Base-by-base conservation (phyloP, 192 early-diverging fungal genomes). In the Entophlyctis luteolus region DNA sequence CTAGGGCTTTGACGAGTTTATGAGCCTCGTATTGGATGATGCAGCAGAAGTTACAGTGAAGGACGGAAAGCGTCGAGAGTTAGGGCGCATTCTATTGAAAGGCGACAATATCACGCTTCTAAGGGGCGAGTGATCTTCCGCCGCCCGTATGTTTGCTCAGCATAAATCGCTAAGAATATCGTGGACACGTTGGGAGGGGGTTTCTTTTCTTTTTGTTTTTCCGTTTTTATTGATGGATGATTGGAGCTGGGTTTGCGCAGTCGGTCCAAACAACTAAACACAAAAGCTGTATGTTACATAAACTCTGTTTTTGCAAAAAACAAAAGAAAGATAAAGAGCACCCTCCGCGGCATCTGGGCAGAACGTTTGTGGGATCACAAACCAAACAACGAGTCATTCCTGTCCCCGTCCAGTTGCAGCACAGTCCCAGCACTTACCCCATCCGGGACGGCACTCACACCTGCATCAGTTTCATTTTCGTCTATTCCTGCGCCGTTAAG, bases 1-100 rank as follows among this genome's bases (percentile, higher is more conserved):
- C n/a, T 79, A 94, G 94, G 95, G 95, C 32, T 96, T 98, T 73
- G 95, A 98, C 74, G 95, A 98, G 74, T 98, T 98, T 75, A 95
- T 98, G 93, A 94, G 91, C 70, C 73, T 98, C 65, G 95, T 98
- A 18, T 78, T 98, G 55, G 95, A 93, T 70, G 83, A 93, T 23
- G 92, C 92, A 27, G 87, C 83, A 54, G 95, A 98, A 76, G 78
- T 95, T 14, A 76, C 90, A 49, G 65, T 77, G 48, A 95, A 94
- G 81, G 91, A 91, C 57, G 83, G 81, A 48, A 88, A 88, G 20
- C 76, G 86, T 62, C 89, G 84, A 63, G 58, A 78, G 23, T 74
- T 98, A 46, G 95, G 91, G 28, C 87, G 94, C 59, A 93, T 96
- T 63, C 78, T 98, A 77, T 84, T 98, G 57, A 96, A 95, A 77